Evolutionary conservation across 2,329 filamentous ascomycete species (phyloP).

Genomic region (Tothia fuscella): DNA sequence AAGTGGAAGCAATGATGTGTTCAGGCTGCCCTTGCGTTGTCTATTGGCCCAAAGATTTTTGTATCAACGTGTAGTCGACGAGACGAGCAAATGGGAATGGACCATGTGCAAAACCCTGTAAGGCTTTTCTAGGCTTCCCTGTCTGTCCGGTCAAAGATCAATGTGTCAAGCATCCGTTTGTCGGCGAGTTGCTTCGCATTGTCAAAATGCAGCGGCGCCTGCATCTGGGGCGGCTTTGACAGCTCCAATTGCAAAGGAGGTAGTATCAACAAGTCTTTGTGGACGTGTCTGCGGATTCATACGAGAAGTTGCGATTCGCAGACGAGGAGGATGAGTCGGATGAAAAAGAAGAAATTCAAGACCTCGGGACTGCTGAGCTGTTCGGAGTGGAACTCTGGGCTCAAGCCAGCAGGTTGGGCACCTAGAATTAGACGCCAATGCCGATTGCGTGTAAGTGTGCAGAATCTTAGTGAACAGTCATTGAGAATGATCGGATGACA

Average conservation of each 20-base stretch:
- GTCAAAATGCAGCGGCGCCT: constrained; percentile 1
- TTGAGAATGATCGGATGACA: too few species aligned
- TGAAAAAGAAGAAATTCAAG: neutral
- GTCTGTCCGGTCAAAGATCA: constrained; percentile 6
- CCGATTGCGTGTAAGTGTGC: neutral
- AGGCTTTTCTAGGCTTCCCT: constrained; percentile 9
- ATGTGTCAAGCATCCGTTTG: constrained; percentile 12
- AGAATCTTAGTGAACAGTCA: too few species aligned
- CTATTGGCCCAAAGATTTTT: constrained; percentile 6
- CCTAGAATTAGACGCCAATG: neutral
- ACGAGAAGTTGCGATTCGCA: neutral
- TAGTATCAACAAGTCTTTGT: neutral
- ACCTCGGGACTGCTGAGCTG: constrained; percentile 1
- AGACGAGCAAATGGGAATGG: constrained; percentile 8
- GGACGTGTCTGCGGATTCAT: neutral
- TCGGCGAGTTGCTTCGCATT: constrained; percentile 6
- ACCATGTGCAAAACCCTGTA: constrained; percentile 1
- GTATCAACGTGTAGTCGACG: constrained; percentile 5
- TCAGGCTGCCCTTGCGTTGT: neutral
- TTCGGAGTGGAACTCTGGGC: constrained; percentile 3
- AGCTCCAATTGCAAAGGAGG: neutral
- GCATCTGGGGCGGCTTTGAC: constrained; percentile 6
- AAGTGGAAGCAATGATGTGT: constrained; percentile 7
- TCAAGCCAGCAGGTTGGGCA: neutral
- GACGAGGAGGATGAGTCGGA: neutral